Evolutionary conservation across 805 yeast genomes (phyloP).

Genomic region (Debaryomyces castellii): DNA sequence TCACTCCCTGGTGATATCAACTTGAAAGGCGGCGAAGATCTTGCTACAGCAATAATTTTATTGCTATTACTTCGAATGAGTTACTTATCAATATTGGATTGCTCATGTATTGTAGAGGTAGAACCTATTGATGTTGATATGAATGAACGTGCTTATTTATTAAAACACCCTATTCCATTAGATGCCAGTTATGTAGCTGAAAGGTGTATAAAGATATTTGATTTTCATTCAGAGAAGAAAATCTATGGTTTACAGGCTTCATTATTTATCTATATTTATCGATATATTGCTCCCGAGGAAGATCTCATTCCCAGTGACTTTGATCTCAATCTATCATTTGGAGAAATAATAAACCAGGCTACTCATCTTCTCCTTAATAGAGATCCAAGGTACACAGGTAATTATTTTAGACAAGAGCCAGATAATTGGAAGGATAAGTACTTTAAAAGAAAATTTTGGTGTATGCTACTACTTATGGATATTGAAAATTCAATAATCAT

Average conservation of each 20-base stretch:
- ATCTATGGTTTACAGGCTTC: slow-evolving; percentile 55
- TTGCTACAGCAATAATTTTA: slow-evolving; percentile 22
- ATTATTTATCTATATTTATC: slow-evolving; percentile 54
- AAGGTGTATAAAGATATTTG: slow-evolving; percentile 46
- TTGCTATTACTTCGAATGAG: slow-evolving; percentile 24
- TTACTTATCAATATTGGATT: slow-evolving; percentile 18
- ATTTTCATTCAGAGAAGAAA: slow-evolving; percentile 17
- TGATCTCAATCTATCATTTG: slow-evolving; percentile 1
- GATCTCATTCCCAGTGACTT: neutral
- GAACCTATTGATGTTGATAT: neutral
- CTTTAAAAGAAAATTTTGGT: slow-evolving; percentile 6
- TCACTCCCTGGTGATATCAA: neutral
- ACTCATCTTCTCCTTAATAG: slow-evolving; percentile 45
- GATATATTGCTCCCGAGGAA: slow-evolving; percentile 14
- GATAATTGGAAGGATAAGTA: slow-evolving; percentile 1
- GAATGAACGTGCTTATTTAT: neutral
- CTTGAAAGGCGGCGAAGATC: slow-evolving; percentile 19
- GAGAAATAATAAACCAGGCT: slow-evolving; percentile 40
- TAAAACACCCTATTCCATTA: slow-evolving; percentile 1
- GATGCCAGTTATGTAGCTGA: slow-evolving; percentile 10
- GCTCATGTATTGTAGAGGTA: slow-evolving; percentile 7
- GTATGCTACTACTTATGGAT: slow-evolving; percentile 1
- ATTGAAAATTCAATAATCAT: slow-evolving; percentile 1
- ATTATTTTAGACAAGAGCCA: neutral
- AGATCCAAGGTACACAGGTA: slow-evolving; percentile 32